Evolutionary conservation across 352 stramenopile genomes (phyloP), one percentile per base, ranked within the genome.

Genomic region (Globisporangium camurandrum): DNA sequence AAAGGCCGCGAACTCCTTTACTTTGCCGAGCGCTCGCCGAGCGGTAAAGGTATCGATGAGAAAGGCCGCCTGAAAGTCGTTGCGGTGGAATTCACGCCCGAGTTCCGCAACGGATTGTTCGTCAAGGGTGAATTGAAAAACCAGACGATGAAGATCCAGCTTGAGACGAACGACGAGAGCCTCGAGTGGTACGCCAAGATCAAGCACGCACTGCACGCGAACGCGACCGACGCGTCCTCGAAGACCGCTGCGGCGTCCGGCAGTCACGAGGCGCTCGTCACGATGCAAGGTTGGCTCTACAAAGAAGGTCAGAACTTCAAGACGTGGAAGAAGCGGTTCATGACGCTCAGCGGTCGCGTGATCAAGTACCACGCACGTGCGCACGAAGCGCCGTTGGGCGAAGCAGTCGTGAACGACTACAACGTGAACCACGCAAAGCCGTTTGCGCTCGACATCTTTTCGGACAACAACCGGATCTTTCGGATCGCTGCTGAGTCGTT

Each of bases 271-370:
- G 57, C 50, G 1, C 46, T 14, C 19, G 58, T 81, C 12, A 54
- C 56, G 6, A 87, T 86, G 72, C 61, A 85, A 52, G 82, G 82
- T 19, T 93, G 79, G 79, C 56, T 93, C 2, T 61, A 68, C 23
- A 93, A 93, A 42, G 79, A 93, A 60, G 82, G 82, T 9, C 78
- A 90, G 56, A 89, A 89, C 51, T 89, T 93, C 58, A 91, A 93
- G 75, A 89, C 71, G 19, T 93, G 82, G 82, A 93, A 93, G 50
- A 65, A 70, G 28, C 75, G 82, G 27, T 91, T 85, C 59, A 88
- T 93, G 67, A 86, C 72, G 43, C 61, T 93, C 7, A 62, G 39
- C 0, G 82, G 71, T 4, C 62, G 57, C 31, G 46, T 69, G 16
- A 71, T 93, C 46, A 75, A 86, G 62, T 93, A 93, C 57, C 63